These are phyloP conservation scores for Lactifluus volemus DNA, from an alignment of 768 basidiomycete genomes.

Conservation along the genomic window DNA sequence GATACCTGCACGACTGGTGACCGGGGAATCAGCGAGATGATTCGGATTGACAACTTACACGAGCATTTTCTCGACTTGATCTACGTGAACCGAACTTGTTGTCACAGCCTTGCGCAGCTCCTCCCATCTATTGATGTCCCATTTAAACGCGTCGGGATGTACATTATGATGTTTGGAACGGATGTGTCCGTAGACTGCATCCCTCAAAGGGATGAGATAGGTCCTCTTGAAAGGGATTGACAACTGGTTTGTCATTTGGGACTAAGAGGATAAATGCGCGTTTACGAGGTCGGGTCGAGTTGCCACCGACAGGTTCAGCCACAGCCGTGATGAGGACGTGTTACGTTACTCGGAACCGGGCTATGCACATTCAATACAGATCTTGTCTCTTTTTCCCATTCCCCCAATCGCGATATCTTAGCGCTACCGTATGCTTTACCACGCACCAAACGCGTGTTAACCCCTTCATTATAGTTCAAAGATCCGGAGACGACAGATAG, in stretches of 20 bases:
- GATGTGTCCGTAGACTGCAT: constrained; percentile 57
- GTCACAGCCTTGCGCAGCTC: constrained; percentile 50
- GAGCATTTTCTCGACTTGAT: constrained; percentile 42
- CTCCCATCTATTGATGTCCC: constrained; percentile 69
- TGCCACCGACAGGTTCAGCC: neutral
- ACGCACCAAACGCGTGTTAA: neutral
- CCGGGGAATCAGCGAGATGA: constrained; percentile 7
- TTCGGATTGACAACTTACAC: constrained; percentile 39
- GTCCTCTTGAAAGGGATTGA: constrained; percentile 68
- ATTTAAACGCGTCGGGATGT: constrained; percentile 78
- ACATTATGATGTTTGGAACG: constrained; percentile 49
- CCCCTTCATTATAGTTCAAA: neutral
- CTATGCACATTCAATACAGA: too few species aligned
- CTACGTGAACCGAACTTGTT: constrained; percentile 44
- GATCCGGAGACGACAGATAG: neutral
- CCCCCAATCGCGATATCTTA: neutral
- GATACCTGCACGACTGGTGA: constrained; percentile 51
- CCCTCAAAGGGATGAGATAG: constrained; percentile 43
- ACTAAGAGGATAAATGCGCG: neutral
- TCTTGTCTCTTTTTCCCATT: neutral
- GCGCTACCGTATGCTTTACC: neutral
- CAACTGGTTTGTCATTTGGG: constrained; percentile 67
- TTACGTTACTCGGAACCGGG: neutral
- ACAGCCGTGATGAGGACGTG: neutral
- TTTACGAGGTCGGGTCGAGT: too few species aligned